Evolutionary conservation across 345 rosid genomes (phyloP).

Genomic region (Sonneratia caseolaris): DNA sequence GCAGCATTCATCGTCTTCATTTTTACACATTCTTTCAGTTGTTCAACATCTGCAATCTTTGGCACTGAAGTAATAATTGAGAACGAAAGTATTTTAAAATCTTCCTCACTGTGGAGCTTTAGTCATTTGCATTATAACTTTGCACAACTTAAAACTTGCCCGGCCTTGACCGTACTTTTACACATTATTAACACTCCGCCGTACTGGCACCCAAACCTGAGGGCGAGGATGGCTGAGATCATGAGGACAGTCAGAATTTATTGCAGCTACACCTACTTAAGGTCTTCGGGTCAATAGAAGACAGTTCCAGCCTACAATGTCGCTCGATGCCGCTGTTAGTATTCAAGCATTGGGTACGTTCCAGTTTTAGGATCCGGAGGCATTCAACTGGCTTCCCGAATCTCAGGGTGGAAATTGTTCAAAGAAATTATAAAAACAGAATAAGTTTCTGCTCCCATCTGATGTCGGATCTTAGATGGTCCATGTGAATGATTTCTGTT

Average conservation of each 20-base stretch:
- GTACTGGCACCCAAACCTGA: constrained; percentile 35
- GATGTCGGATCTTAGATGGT: not conserved
- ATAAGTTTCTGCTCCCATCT: not conserved
- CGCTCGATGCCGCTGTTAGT: constrained; percentile 16
- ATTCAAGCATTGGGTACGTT: not conserved
- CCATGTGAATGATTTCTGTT: not conserved
- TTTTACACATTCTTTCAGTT: not conserved
- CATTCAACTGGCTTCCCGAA: no score
- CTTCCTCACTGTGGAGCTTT: no score
- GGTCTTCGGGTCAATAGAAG: constrained; percentile 44
- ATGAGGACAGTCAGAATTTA: constrained; percentile 48
- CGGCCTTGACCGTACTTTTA: no score
- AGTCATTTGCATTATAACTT: no score
- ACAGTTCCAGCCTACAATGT: constrained; percentile 4
- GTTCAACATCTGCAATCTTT: not conserved
- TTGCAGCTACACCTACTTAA: constrained; percentile 45
- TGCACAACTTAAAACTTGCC: no score
- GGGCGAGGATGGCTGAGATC: constrained; percentile 76
- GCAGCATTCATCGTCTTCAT: not conserved
- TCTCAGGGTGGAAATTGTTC: no score
- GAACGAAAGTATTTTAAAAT: no score
- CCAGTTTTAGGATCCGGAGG: no score
- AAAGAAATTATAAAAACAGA: not conserved
- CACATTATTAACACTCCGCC: no score
- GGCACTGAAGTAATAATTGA: no score